Evolutionary conservation across 2,329 filamentous ascomycete genomes (phyloP).

Genomic region (Thielaviopsis punctulata): DNA sequence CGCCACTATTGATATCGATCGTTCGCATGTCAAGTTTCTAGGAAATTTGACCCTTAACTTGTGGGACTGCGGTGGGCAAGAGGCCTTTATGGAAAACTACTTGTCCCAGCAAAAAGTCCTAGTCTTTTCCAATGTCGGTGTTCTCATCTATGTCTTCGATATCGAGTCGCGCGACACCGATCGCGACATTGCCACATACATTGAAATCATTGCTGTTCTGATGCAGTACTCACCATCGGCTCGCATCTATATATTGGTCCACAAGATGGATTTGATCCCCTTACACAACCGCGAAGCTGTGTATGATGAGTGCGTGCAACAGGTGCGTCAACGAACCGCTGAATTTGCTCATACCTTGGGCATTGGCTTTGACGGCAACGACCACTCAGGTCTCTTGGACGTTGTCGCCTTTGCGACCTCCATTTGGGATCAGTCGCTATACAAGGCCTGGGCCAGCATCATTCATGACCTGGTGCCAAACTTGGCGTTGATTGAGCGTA

Average conservation of each 20-base stretch:
- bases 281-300: conserved; percentile 60
- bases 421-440: conserved; percentile 96
- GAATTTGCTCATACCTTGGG: conserved; percentile 23
- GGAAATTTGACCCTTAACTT: conserved; percentile 93
- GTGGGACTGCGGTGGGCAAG: conserved; percentile 97
- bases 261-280: conserved; percentile 97
- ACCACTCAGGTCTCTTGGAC: conserved; percentile 29
- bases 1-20: conserved; percentile 94
- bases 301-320: conserved; percentile 65
- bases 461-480: conserved; percentile 98
- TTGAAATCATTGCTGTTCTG: conserved; percentile 74
- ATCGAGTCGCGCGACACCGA: conserved; percentile 92
- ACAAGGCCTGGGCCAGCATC: conserved; percentile 96
- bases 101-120: conserved; percentile 87
- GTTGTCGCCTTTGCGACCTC: conserved; percentile 85
- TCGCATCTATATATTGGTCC: conserved; percentile 84
- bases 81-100: conserved; percentile 98
- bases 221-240: conserved; percentile 67
- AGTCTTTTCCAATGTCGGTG: conserved; percentile 91
- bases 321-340: conserved; percentile 57
- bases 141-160: conserved; percentile 98
- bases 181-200: conserved; percentile 82
- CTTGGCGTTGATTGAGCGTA: conserved; percentile 67
- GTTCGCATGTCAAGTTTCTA: conserved; percentile 97
- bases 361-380: conserved; percentile 15